Conservation (phyloP, 176 grass and related monocot species). For the Triticum aestivum region DNA sequence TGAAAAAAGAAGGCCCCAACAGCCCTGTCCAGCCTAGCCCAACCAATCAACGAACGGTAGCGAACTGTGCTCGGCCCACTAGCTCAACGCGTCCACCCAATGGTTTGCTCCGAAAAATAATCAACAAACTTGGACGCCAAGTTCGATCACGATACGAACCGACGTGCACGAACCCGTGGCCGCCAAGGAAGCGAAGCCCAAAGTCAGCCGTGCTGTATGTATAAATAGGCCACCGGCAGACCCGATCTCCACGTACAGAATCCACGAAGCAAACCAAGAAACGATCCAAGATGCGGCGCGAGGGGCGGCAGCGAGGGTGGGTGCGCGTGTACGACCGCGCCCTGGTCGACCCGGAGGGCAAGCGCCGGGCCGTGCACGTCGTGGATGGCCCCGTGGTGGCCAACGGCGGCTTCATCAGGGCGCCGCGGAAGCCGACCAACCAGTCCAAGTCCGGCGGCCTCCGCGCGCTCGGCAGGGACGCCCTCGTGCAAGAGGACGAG, state of each 20-base stretch:
- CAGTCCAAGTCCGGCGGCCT: constrained; percentile 29
- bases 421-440: constrained; percentile 37
- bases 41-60: too few species aligned
- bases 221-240: not conserved
- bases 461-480: not conserved
- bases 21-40: too few species aligned
- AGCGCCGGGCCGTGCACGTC: not conserved
- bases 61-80: too few species aligned
- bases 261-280: not conserved
- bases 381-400: not conserved
- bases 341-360: not conserved
- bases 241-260: too few species aligned
- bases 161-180: not conserved
- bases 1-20: too few species aligned
- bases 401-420: constrained; percentile 34
- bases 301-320: constrained; percentile 37
- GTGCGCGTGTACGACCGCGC: not conserved
- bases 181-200: not conserved
- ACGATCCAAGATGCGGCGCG: constrained; percentile 18
- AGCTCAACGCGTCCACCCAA: too few species aligned
- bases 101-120: too few species aligned
- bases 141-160: too few species aligned
- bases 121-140: too few species aligned
- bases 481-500: too few species aligned
- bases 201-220: too few species aligned